Percentiles rank a stretch among this genome's conserved stretches.
These are phyloP conservation scores for Arabis alpina DNA, from an alignment of 345 rosid species.

Conservation along the genomic window DNA sequence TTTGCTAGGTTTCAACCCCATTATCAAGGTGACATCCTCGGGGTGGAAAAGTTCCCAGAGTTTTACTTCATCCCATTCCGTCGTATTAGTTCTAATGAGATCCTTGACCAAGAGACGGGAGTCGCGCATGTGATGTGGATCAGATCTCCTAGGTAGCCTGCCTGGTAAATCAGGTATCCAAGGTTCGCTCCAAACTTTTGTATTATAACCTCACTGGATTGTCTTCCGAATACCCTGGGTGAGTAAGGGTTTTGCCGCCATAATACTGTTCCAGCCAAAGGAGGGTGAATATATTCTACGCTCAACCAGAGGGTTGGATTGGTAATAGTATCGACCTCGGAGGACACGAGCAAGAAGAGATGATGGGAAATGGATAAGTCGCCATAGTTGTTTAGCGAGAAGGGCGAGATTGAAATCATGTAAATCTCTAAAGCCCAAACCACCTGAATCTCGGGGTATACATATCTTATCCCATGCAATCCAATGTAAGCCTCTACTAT, in stretches of 20 bases:
- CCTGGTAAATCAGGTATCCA: no score
- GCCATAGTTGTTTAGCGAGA: not conserved
- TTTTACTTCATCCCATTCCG: no score
- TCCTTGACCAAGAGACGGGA: no score
- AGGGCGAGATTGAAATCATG: not conserved
- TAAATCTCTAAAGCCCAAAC: not conserved
- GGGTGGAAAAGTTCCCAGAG: no score
- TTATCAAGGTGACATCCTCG: no score
- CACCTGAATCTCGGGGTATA: not conserved
- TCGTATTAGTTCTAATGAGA: no score
- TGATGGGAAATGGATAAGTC: not conserved
- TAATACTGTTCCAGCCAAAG: not conserved
- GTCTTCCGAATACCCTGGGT: no score
- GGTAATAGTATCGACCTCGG: not conserved
- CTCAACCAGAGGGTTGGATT: not conserved
- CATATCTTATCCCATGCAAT: not conserved
- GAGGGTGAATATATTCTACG: not conserved
- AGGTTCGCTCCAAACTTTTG: no score
- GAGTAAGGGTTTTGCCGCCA: not conserved
- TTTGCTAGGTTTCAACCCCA: no score
- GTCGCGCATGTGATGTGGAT: no score
- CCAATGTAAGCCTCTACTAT: not conserved
- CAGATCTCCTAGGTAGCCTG: no score
- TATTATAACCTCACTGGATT: no score
- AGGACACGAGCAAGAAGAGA: not conserved